Percentiles rank a stretch among this genome's conserved stretches.
Evolutionary conservation across 768 basidiomycete genomes (phyloP).

Genomic region (Lactarius vividus): DNA sequence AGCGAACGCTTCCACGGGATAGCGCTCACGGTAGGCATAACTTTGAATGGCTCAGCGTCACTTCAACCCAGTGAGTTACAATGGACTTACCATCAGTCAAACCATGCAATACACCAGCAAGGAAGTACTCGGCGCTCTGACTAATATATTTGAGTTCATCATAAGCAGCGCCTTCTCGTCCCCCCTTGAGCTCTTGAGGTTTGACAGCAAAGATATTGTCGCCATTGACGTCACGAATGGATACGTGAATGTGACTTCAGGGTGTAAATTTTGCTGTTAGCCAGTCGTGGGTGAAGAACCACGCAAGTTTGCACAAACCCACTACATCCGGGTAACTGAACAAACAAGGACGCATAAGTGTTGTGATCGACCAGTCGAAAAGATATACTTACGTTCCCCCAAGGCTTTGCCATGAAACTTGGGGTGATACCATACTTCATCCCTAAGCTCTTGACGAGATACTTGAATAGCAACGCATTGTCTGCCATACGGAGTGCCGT

Average conservation of each 20-base stretch:
- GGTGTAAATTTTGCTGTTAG: slow-evolving; percentile 3
- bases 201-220: slow-evolving; percentile 78
- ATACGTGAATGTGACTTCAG: slow-evolving; percentile 86
- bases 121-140: slow-evolving; percentile 82
- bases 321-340: slow-evolving; percentile 89
- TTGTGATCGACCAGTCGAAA: background rate
- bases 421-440: slow-evolving; percentile 87
- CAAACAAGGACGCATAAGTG: slow-evolving; percentile 11
- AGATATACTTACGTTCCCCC: slow-evolving; percentile 62
- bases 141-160: slow-evolving; percentile 85
- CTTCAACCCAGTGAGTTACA: background rate
- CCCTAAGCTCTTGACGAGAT: slow-evolving; percentile 86
- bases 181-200: slow-evolving; percentile 55
- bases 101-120: slow-evolving; percentile 91
- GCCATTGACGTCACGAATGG: slow-evolving; percentile 65
- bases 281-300: slow-evolving; percentile 3
- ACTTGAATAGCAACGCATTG: slow-evolving; percentile 91
- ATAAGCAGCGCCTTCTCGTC: slow-evolving; percentile 67
- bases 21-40: slow-evolving; percentile 25
- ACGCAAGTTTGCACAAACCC: slow-evolving; percentile 51
- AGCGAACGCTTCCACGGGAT: background rate
- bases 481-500: slow-evolving; percentile 80
- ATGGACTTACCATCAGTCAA: slow-evolving; percentile 74
- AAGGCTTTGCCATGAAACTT: slow-evolving; percentile 98
- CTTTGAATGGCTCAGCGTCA: slow-evolving; percentile 14